Evolutionary conservation across 1,284 basidiomycete genomes (phyloP), one percentile per base, ranked within the genome.

Genomic region (Trametes pubescens): DNA sequence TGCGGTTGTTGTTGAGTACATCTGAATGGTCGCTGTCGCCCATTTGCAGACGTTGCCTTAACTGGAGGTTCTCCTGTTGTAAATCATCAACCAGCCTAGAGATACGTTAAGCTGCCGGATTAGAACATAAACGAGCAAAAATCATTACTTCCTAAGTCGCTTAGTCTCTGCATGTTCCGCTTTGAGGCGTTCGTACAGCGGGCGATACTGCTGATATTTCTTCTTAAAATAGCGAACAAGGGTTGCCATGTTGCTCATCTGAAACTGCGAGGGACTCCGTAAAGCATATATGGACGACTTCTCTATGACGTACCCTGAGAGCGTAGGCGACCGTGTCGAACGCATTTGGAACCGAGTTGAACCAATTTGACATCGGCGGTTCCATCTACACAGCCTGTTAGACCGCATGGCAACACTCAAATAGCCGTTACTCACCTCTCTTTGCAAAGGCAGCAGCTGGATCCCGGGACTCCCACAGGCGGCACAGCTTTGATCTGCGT

Each of bases 281-380:
- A 22, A n/a, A 34, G 60, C 16, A 21, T 1, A 44, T 22, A n/a
- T 7, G 10, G 18, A 6, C 11, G n/a, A 13, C 22, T 51, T 46
- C 16, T 62, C 51, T 34, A 51, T 47, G n/a, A 60, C 77, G 34
- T 65, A 90, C 91, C 81, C 89, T 90, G 52, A 84, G 81, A 24
- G 91, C 83, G 69, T 83, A 84, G 38, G 89, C 86, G 24, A 90
- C 74, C 21, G 82, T 73, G 71, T 93, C 90, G 34, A 93, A 76
- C 4, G 84, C 77, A 61, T 80, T 77, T 13, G 90, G 85, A 13
- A 90, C 75, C 40, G 86, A 84, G 14, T 81, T 80, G 77, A 94
- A 94, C 91, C 91, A 93, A 26, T 89, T 83, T 6, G 88, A 85
- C 87, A 94, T 90, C 0, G 91, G 91, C 3, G 82, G 76, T 10